Percentiles rank a stretch among this genome's conserved stretches.
Evolutionary conservation across 495 filamentous ascomycete genomes (phyloP).

Genomic region (Podospora australis): DNA sequence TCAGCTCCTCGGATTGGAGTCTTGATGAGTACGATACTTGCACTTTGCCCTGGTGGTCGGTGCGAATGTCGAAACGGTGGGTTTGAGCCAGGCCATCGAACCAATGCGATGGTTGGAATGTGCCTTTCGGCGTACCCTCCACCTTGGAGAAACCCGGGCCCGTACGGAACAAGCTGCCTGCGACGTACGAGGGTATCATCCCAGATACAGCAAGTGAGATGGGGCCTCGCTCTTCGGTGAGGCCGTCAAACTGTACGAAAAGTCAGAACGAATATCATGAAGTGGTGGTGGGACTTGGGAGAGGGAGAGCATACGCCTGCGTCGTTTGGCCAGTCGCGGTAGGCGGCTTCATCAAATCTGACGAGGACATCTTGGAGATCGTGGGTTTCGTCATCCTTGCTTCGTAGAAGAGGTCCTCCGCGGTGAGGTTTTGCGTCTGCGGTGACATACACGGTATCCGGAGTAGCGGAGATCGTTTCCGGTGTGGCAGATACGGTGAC

Average conservation of each 20-base stretch:
- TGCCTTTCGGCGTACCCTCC: constrained; percentile 48
- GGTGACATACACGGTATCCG: no score
- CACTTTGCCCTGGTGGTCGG: constrained; percentile 20
- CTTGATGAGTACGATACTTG: constrained; percentile 69
- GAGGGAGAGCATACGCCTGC: constrained; percentile 31
- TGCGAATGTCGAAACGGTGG: constrained; percentile 63
- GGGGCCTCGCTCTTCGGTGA: constrained; percentile 40
- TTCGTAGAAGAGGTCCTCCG: background rate
- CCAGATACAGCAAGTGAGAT: constrained; percentile 34
- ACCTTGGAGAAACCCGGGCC: constrained; percentile 59
- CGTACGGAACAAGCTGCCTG: constrained; percentile 64
- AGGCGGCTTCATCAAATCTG: constrained; percentile 2
- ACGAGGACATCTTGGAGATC: background rate
- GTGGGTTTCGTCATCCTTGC: background rate
- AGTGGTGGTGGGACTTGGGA: no score
- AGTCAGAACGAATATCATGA: background rate
- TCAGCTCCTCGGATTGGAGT: constrained; percentile 49
- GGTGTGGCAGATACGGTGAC: no score
- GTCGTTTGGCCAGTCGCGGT: constrained; percentile 38
- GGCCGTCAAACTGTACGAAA: constrained; percentile 36
- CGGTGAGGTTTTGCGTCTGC: no score
- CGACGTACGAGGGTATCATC: constrained; percentile 38
- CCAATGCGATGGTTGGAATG: constrained; percentile 61
- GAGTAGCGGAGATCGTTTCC: no score
- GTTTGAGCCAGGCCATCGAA: constrained; percentile 74